Base-by-base conservation (phyloP, 768 basidiomycete species). In the Mycena floridula region DNA sequence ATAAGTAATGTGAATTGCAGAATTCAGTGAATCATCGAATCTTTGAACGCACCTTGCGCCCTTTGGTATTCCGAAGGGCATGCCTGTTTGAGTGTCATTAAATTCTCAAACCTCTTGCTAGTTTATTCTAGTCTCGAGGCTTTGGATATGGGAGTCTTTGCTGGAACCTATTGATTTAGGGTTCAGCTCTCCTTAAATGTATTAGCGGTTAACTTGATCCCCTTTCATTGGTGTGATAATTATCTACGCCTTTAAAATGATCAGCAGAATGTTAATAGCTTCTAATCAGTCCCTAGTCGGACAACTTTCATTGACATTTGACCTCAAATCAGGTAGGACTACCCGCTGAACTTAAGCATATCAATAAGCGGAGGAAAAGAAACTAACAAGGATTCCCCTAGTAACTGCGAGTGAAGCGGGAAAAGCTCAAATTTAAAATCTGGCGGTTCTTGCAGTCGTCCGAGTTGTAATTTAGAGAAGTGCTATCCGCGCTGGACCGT, bases 321-420 rank as follows among this genome's bases (percentile, higher is more conserved):
- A 51, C 79, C 81, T 84, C 81, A 81, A 77, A 82, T 82, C 80
- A 79, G 78, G 79, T 74, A 79, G 79, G 81, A 80, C 72, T 82
- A 84, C 82, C 81, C 77, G 74, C 81, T 81, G 79, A 82, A 84
- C 79, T 84, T 84, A 82, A 84, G 82, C 81, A 83, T 82, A 84
- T 84, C 79, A 85, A 82, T 83, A 82, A 85, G 82, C 76, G 77
- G 81, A 84, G 82, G 82, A 84, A 84, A 85, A 85, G 83, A 83
- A 85, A 85, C 81, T 82, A 85, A 85, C 82, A 76, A 82, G 82
- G 82, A 83, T 84, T 85, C 79, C 82, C 80, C 74, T 80, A 83
- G 82, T 84, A 84, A 80, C 82, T 79, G 82, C 79, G 77, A 84
- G 82, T 81, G 82, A 83, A 85, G 77, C 68, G 77, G 82, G 80